Percentiles rank a stretch among this genome's conserved stretches.
Conservation (phyloP, 148 eudicot species). For the Tetragonia tetragonoides region DNA sequence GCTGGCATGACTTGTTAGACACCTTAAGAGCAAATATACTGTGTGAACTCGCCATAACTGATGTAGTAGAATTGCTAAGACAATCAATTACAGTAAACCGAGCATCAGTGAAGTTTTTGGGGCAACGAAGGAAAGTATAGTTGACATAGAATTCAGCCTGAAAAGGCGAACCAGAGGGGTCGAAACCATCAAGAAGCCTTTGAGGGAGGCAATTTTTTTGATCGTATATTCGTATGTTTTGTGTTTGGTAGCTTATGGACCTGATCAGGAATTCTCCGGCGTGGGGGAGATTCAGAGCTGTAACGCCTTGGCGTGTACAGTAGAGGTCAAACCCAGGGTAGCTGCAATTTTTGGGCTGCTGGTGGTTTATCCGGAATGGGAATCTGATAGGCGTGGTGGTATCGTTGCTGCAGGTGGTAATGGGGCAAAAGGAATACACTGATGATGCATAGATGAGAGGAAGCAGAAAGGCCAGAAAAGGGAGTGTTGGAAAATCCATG, state of each 20-base stretch:
- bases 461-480: constrained; percentile 25
- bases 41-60: constrained; percentile 49
- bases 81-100: constrained; percentile 41
- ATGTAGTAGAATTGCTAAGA: constrained; percentile 51
- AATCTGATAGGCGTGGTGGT: constrained; percentile 35
- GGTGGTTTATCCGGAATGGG: constrained; percentile 47
- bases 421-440: constrained; percentile 30
- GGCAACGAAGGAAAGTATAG: constrained; percentile 58
- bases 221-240: constrained; percentile 47
- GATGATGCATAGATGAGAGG: constrained; percentile 18
- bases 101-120: constrained; percentile 28
- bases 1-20: constrained; percentile 30
- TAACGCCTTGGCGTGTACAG: constrained; percentile 36
- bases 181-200: constrained; percentile 39
- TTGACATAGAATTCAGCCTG: constrained; percentile 25
- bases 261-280: constrained; percentile 55
- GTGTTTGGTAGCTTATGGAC: constrained; percentile 44
- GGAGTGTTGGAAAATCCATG: constrained; percentile 37
- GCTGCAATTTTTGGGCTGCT: constrained; percentile 40
- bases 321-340: constrained; percentile 55
- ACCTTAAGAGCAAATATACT: constrained; percentile 22
- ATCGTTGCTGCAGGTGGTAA: constrained; percentile 34
- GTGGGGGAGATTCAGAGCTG: constrained; percentile 42
- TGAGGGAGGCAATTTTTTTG: constrained; percentile 51
- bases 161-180: constrained; percentile 53